These are phyloP conservation scores for Xylaria sp. DNA, from an alignment of 2,329 filamentous ascomycete species.

Conservation along the genomic window DNA sequence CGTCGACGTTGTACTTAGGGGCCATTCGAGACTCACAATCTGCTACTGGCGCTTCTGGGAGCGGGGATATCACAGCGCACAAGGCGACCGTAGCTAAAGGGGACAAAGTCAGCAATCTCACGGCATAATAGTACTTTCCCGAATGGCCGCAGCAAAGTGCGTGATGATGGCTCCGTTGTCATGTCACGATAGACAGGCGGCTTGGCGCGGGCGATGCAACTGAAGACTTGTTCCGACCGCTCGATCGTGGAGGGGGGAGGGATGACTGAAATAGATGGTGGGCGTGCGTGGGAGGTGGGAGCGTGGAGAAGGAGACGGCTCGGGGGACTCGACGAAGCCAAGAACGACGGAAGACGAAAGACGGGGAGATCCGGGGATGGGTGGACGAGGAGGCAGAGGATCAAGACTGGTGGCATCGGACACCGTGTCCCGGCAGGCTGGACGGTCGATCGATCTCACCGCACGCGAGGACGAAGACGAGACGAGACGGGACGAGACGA, in stretches of 20 bases:
- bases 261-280: slow-evolving; percentile 32
- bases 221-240: slow-evolving; percentile 37
- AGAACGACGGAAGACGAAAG: slow-evolving; percentile 32
- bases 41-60: slow-evolving; percentile 84
- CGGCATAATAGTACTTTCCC: slow-evolving; percentile 28
- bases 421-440: slow-evolving; percentile 30
- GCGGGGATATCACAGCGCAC: slow-evolving; percentile 98
- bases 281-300: slow-evolving; percentile 31
- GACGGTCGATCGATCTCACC: slow-evolving; percentile 43
- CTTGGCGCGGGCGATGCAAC: slow-evolving; percentile 33
- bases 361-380: slow-evolving; percentile 31
- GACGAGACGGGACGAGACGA: not conserved
- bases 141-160: slow-evolving; percentile 30
- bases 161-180: slow-evolving; percentile 30
- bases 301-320: slow-evolving; percentile 32
- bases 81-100: slow-evolving; percentile 81
- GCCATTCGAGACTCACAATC: slow-evolving; percentile 68
- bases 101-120: slow-evolving; percentile 41
- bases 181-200: slow-evolving; percentile 33
- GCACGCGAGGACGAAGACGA: slow-evolving; percentile 33
- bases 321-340: slow-evolving; percentile 37
- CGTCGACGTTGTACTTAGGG: not conserved
- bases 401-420: slow-evolving; percentile 34
- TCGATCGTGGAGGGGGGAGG: slow-evolving; percentile 42
- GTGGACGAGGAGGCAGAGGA: slow-evolving; percentile 32